Base-by-base conservation (phyloP, 75 land plant genomes). In the Adiantum capillusveneris region DNA sequence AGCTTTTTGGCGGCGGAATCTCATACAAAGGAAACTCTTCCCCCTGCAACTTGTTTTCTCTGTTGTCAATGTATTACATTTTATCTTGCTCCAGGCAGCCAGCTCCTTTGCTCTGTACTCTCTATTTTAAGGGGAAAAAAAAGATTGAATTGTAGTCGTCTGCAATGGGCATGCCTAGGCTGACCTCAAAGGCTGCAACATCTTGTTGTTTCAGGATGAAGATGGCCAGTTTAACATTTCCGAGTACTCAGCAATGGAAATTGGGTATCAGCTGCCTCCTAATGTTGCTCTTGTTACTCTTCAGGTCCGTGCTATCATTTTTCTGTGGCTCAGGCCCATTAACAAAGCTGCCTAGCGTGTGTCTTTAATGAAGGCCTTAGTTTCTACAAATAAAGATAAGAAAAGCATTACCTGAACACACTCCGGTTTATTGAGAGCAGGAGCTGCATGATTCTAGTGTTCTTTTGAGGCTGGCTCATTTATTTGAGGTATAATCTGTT, bases 221-320 rank as follows among this genome's bases (percentile, higher is more conserved):
- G 25, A 21, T 21, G 21, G 25, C 25, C 11, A 12, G 52, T 50
- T 50, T 5, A 25, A 12, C 11, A 12, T 21, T 6, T 50, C 21
- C 3, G 25, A 50, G 6, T 72, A 60, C 57, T 77, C 79, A 12
- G 66, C 66, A 21, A 28, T 66, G 26, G 34, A 48, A 44, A 14
- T 37, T 66, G 77, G 71, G 37, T 77, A 73, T 41, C 61, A 77
- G 61, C 60, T 77, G 39, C 79, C 79, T 29, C 76, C 64, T 34
- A 77, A 77, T 70, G 64, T 77, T 51, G 79, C 79, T 14, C 44
- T 77, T n/a, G 41, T 77, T 25, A 77, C 79, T 26, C 79, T 77
- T 12, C 77, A 77, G 79, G 79, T 77, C 30, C 7, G 21, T 19
- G 44, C 28, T 44, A 9, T 43, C 13, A 19, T 56, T 18, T 46